phyloP scores from a whole-genome alignment of 2,329 filamentous ascomycete genomes.

The Emericellopsis atlantica region DNA sequence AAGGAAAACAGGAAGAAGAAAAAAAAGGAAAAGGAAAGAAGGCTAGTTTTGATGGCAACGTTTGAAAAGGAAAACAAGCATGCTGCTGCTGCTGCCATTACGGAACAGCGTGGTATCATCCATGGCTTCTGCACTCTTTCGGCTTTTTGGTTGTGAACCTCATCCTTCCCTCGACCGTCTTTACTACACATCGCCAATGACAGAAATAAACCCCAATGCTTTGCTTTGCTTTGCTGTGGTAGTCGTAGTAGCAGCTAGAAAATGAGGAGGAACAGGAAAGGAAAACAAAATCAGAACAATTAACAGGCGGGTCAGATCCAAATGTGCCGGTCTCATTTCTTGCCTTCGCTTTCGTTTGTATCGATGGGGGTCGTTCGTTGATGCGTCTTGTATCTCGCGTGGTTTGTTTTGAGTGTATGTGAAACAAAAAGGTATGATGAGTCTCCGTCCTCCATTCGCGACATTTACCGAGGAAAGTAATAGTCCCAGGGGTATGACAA shows the following conservation, averaged over 20 bases:
- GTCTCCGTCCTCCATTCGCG: neutral
- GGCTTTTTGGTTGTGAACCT: too few relatives aligned
- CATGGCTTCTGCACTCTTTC: neutral
- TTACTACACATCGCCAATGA: too few relatives aligned
- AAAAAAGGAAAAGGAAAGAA: slow-evolving; percentile 2
- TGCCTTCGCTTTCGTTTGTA: neutral
- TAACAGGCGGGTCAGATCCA: neutral
- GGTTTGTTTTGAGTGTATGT: too few relatives aligned
- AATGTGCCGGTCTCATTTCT: neutral
- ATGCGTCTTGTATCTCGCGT: too few relatives aligned
- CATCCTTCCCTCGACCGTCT: too few relatives aligned
- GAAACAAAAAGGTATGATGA: too few relatives aligned
- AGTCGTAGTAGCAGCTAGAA: too few relatives aligned
- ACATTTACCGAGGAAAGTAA: slow-evolving; percentile 1
- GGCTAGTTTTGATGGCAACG: neutral
- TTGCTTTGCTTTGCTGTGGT: too few relatives aligned
- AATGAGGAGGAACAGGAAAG: neutral
- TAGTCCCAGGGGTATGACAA: neutral
- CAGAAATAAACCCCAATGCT: too few relatives aligned
- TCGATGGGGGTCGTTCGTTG: neutral
- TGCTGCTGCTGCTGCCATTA: neutral
- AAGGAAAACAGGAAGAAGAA: slow-evolving; percentile 4
- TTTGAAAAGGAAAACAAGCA: slow-evolving; percentile 1
- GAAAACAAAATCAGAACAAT: neutral
- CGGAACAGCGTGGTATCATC: slow-evolving; percentile 2